These are phyloP conservation scores for Ensete glaucum DNA, from an alignment of 176 grass and related monocot species.

Conservation along the genomic window DNA sequence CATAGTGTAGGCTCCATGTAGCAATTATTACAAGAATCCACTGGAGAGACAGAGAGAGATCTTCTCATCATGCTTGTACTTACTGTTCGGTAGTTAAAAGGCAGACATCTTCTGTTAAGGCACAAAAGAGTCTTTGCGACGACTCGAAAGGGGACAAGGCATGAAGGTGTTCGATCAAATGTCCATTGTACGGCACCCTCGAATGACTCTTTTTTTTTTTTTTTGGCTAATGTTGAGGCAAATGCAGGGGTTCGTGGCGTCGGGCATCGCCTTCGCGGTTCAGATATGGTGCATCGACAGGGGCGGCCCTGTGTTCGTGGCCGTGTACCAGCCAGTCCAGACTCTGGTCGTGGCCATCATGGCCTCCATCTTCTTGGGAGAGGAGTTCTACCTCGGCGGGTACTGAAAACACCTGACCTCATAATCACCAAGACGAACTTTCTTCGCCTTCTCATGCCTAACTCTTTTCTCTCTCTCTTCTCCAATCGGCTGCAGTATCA, in stretches of 20 bases:
- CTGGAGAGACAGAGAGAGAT: neutral
- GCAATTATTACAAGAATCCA: neutral
- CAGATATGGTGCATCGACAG: conserved; percentile 99
- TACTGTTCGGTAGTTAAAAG: neutral
- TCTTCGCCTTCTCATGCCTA: neutral
- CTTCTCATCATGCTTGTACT: neutral
- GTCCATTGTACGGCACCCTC: neutral
- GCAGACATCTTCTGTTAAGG: too few relatives aligned
- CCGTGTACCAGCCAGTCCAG: conserved; percentile 94
- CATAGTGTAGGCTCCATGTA: conserved; percentile 1
- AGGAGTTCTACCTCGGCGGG: conserved; percentile 90
- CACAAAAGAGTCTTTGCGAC: too few relatives aligned
- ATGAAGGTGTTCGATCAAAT: neutral
- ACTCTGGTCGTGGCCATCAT: conserved; percentile 89
- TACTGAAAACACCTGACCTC: neutral
- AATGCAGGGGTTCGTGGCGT: conserved; percentile 93
- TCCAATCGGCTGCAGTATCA: conserved; percentile 29
- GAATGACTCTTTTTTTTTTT: too few relatives aligned
- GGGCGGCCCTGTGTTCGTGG: conserved; percentile 89
- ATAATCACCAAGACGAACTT: too few relatives aligned
- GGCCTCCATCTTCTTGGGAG: conserved; percentile 66
- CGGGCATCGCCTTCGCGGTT: conserved; percentile 86
- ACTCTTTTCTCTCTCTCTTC: too few relatives aligned
- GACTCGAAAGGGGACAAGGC: too few relatives aligned
- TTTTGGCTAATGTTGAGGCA: neutral